Conservation (phyloP, 345 rosid species). For the Erysimum cheiranthoides region DNA sequence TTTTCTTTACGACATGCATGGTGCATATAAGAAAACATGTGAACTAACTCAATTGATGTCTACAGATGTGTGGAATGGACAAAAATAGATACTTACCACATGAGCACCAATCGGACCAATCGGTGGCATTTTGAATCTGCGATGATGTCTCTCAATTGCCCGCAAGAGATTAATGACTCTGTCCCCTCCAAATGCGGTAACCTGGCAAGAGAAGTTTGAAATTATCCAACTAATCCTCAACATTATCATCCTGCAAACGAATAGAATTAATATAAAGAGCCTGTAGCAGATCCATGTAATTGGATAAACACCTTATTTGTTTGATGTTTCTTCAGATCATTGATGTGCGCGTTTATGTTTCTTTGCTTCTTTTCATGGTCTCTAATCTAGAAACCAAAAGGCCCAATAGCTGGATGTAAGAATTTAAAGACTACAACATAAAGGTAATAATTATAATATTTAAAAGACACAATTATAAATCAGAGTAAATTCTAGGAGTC, state of each 20-base stretch:
- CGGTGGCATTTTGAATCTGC: conserved; percentile 66
- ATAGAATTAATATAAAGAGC: not conserved
- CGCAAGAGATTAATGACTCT: conserved; percentile 71
- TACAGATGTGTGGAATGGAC: not conserved
- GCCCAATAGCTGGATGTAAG: conserved; percentile 12
- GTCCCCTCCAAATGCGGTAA: conserved; percentile 92
- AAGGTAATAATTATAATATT: not conserved
- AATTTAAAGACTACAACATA: not conserved
- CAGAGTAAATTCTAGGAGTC: not conserved
- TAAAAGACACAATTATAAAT: not conserved
- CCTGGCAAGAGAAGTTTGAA: conserved; percentile 51
- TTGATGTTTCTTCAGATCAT: conserved; percentile 59
- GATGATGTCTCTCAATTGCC: conserved; percentile 68
- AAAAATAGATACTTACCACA: conserved; percentile 59
- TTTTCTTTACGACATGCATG: conserved; percentile 17
- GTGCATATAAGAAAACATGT: not conserved
- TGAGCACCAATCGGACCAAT: conserved; percentile 95
- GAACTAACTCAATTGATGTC: not conserved
- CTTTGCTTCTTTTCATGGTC: conserved; percentile 52
- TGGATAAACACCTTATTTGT: conserved; percentile 67
- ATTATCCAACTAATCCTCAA: conserved; percentile 27
- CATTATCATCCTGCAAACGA: not conserved
- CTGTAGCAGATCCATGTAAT: conserved; percentile 14
- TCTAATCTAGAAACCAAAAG: conserved; percentile 54
- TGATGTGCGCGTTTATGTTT: conserved; percentile 50